Conservation (phyloP, 495 filamentous ascomycete species). For the Penicillium paradoxum region DNA sequence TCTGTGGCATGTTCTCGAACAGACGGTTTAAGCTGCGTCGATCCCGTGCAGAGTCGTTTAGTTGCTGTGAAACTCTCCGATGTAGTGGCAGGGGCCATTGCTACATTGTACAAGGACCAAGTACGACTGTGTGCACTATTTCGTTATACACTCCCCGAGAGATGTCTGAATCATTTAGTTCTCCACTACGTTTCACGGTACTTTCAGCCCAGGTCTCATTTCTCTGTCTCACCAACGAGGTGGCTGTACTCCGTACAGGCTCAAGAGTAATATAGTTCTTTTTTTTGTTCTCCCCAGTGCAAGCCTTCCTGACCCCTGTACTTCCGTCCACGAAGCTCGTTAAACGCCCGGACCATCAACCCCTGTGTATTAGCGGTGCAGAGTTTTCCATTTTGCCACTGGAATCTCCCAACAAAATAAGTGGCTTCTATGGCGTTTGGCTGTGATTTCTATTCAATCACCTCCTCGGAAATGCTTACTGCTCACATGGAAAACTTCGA, state of each 20-base stretch:
- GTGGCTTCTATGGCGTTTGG: constrained; percentile 2
- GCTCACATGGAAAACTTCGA: constrained; percentile 9
- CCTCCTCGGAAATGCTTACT: not conserved
- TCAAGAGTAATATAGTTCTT: not conserved
- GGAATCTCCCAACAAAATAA: constrained; percentile 10
- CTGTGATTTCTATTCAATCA: no score
- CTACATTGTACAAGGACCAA: not conserved
- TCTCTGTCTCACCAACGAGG: constrained; percentile 6
- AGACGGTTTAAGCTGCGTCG: no score
- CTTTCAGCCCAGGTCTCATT: constrained; percentile 3
- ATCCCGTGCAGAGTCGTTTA: no score
- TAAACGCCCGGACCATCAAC: constrained; percentile 6
- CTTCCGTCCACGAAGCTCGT: not conserved
- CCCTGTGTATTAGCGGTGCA: constrained; percentile 5
- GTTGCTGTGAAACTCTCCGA: constrained; percentile 1
- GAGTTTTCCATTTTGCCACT: constrained; percentile 8
- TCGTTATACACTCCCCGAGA: not conserved
- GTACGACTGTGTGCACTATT: not conserved
- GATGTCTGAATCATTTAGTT: constrained; percentile 3
- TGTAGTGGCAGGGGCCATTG: not conserved
- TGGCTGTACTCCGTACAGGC: not conserved
- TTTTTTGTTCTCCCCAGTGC: not conserved
- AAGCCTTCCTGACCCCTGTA: not conserved
- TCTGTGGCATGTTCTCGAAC: not conserved
- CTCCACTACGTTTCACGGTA: constrained; percentile 5